Percentiles rank a stretch among this genome's conserved stretches.
phyloP scores from a whole-genome alignment of 768 basidiomycete genomes.

The Hypholoma sublateritium region DNA sequence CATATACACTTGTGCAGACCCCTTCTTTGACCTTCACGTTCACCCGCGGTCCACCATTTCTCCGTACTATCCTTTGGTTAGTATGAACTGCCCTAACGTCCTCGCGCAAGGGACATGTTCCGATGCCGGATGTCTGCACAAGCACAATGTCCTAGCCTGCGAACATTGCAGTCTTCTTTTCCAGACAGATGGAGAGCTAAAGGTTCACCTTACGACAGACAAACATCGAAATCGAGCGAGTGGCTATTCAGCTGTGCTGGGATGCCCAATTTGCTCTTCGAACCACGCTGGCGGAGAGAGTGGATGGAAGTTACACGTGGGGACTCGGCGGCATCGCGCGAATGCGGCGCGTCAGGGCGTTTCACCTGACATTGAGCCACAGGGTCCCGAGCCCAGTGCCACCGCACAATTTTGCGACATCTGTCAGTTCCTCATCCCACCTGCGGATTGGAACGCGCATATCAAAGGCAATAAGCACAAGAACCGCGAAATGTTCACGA shows the following conservation, averaged over 20 bases:
- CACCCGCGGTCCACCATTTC: neutral
- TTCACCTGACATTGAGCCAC: slow-evolving; percentile 28
- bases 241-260: slow-evolving; percentile 17
- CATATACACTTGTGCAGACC: no score
- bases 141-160: slow-evolving; percentile 39
- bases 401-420: slow-evolving; percentile 25
- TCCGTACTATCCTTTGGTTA: neutral
- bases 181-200: slow-evolving; percentile 15
- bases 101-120: slow-evolving; percentile 36
- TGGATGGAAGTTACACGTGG: slow-evolving; percentile 21
- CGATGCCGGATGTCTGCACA: slow-evolving; percentile 24
- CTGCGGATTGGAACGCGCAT: slow-evolving; percentile 36
- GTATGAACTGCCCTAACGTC: slow-evolving; percentile 34
- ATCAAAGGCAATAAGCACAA: slow-evolving; percentile 27
- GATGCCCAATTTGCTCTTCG: slow-evolving; percentile 32
- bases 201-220: slow-evolving; percentile 27
- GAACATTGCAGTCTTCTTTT: slow-evolving; percentile 38
- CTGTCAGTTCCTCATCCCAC: slow-evolving; percentile 25
- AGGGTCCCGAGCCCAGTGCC: slow-evolving; percentile 17
- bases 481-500: slow-evolving; percentile 35
- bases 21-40: no score
- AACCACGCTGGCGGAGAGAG: slow-evolving; percentile 15
- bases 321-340: slow-evolving; percentile 11
- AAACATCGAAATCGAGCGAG: slow-evolving; percentile 28
- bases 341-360: slow-evolving; percentile 16